These are phyloP conservation scores for Spiromastix sp. DNA, from an alignment of 2,329 filamentous ascomycete species.

Conservation along the genomic window DNA sequence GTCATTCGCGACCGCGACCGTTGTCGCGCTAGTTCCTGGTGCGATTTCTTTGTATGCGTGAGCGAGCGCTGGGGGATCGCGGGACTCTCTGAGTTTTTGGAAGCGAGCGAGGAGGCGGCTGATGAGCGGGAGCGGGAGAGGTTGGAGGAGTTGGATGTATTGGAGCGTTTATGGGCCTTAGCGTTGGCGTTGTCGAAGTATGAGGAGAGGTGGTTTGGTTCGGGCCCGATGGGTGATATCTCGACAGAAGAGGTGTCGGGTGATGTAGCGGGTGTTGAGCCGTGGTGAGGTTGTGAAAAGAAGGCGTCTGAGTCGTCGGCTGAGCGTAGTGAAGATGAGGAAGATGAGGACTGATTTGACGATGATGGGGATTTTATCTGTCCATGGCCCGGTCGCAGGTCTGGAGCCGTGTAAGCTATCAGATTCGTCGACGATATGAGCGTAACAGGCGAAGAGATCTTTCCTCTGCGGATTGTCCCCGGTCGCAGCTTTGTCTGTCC, in stretches of 20 bases:
- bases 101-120: constrained; percentile 29
- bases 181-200: constrained; percentile 59
- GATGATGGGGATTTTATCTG: constrained; percentile 22
- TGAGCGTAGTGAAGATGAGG: constrained; percentile 46
- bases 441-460: constrained; percentile 77
- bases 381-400: constrained; percentile 41
- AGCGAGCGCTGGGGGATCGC: constrained; percentile 66
- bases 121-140: constrained; percentile 37
- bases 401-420: constrained; percentile 87
- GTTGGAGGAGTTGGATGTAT: constrained; percentile 49
- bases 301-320: constrained; percentile 59
- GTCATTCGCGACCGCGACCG: constrained; percentile 49
- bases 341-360: constrained; percentile 37
- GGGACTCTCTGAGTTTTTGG: constrained; percentile 49
- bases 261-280: constrained; percentile 36
- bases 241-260: constrained; percentile 36
- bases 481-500: constrained; percentile 34
- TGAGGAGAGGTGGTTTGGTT: constrained; percentile 45
- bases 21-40: constrained; percentile 63
- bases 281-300: constrained; percentile 36
- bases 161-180: constrained; percentile 21
- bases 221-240: constrained; percentile 37
- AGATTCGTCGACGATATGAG: constrained; percentile 92
- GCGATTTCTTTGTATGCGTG: constrained; percentile 81
- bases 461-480: constrained; percentile 36